Percentiles rank a stretch among this genome's conserved stretches.
phyloP scores from a whole-genome alignment of 257 asterid species.

The Marsdenia floribunda region DNA sequence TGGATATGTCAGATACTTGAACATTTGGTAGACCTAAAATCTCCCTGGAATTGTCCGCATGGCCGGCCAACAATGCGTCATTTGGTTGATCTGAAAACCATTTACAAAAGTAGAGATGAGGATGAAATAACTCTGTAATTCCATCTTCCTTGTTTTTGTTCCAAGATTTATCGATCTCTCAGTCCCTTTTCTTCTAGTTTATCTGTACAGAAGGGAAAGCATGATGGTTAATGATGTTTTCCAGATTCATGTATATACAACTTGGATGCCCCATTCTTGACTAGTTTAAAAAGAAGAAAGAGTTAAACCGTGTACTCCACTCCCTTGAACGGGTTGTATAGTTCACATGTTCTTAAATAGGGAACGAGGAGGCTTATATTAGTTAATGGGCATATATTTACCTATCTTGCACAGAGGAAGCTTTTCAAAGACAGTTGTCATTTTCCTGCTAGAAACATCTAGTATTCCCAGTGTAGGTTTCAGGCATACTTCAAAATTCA shows the following conservation, averaged over 20 bases:
- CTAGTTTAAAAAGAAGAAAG: too few relatives aligned
- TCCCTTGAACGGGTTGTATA: too few relatives aligned
- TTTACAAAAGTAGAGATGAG: conserved; percentile 33
- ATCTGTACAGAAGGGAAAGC: neutral
- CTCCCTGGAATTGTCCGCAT: conserved; percentile 99
- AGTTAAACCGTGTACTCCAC: too few relatives aligned
- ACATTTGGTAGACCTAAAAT: conserved; percentile 66
- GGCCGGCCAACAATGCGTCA: conserved; percentile 99
- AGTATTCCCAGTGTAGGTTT: too few relatives aligned
- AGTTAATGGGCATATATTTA: too few relatives aligned
- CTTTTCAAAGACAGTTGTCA: too few relatives aligned
- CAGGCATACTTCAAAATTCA: too few relatives aligned
- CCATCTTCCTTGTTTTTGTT: conserved; percentile 7
- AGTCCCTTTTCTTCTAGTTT: neutral
- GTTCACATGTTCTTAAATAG: too few relatives aligned
- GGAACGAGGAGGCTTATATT: too few relatives aligned
- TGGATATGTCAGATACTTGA: conserved; percentile 60
- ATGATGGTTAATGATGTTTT: neutral
- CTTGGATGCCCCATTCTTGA: neutral
- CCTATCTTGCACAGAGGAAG: too few relatives aligned
- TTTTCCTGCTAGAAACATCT: too few relatives aligned
- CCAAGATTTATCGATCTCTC: neutral
- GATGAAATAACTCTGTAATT: conserved; percentile 21
- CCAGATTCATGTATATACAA: neutral
- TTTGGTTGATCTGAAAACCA: conserved; percentile 69